These are phyloP conservation scores for Geosmithia flava DNA, from an alignment of 2,329 filamentous ascomycete genomes.

Conservation along the genomic window DNA sequence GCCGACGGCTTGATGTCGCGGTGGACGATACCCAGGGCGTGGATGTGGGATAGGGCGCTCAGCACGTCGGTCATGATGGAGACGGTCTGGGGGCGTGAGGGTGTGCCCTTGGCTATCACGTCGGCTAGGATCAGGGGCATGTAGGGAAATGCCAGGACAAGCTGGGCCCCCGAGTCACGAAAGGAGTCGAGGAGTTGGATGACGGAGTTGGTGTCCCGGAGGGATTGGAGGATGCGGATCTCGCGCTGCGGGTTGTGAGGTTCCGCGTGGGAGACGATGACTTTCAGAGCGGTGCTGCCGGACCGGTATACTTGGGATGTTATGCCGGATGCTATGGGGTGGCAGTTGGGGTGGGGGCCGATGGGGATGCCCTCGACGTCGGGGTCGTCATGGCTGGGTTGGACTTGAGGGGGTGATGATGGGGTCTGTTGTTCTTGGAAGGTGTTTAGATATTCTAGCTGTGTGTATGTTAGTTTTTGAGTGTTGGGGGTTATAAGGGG, in stretches of 20 bases:
- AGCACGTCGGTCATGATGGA: slow-evolving; percentile 55
- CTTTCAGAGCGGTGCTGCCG: slow-evolving; percentile 58
- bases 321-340: slow-evolving; percentile 51
- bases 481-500: neutral
- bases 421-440: neutral
- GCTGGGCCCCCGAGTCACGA: slow-evolving; percentile 53
- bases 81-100: neutral
- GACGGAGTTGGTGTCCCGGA: slow-evolving; percentile 43
- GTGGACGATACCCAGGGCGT: slow-evolving; percentile 69
- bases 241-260: slow-evolving; percentile 80
- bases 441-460: neutral
- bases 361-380: slow-evolving; percentile 26
- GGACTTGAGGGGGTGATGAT: neutral
- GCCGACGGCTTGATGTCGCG: slow-evolving; percentile 92
- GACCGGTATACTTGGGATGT: slow-evolving; percentile 77
- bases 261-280: slow-evolving; percentile 57
- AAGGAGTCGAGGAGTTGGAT: slow-evolving; percentile 66
- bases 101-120: slow-evolving; percentile 36
- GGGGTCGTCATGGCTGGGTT: neutral
- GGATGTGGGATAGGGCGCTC: slow-evolving; percentile 56
- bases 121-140: slow-evolving; percentile 59
- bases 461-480: neutral
- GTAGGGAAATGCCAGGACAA: slow-evolving; percentile 79
- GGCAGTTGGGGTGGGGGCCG: slow-evolving; percentile 40
- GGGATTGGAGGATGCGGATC: slow-evolving; percentile 54